A percentile compares a stretch with the other conserved stretches of the same genome.
Evolutionary conservation across 805 yeast genomes (phyloP).

Genomic region (Nakazawaea populi): DNA sequence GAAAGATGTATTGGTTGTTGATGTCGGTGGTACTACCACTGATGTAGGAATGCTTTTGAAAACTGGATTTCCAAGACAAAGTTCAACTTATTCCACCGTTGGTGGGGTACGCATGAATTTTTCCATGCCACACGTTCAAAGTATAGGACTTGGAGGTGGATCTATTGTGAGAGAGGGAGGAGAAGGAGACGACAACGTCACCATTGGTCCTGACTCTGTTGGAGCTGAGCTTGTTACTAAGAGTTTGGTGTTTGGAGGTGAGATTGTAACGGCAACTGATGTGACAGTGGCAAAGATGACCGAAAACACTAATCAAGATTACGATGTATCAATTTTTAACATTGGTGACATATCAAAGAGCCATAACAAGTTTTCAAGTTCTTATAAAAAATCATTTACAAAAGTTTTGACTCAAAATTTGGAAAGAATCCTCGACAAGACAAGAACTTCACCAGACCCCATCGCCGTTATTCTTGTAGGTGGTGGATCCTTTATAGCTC

Average conservation of each 20-base stretch:
- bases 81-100: slow-evolving; percentile 34
- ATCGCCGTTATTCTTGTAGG: slow-evolving; percentile 40
- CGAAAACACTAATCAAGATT: slow-evolving; percentile 8
- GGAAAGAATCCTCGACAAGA: slow-evolving; percentile 35
- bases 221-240: slow-evolving; percentile 33
- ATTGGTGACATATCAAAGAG: slow-evolving; percentile 25
- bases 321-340: slow-evolving; percentile 7
- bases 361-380: slow-evolving; percentile 13
- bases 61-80: slow-evolving; percentile 41
- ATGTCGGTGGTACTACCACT: slow-evolving; percentile 46
- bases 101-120: slow-evolving; percentile 46
- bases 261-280: slow-evolving; percentile 32
- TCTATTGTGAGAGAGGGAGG: slow-evolving; percentile 32
- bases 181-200: slow-evolving; percentile 16
- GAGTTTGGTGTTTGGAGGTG: slow-evolving; percentile 38
- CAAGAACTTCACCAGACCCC: slow-evolving; percentile 39
- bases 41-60: slow-evolving; percentile 42
- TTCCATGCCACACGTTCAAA: slow-evolving; percentile 45
- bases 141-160: slow-evolving; percentile 47
- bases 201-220: slow-evolving; percentile 43
- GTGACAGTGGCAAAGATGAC: slow-evolving; percentile 22
- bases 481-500: slow-evolving; percentile 45
- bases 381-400: slow-evolving; percentile 10
- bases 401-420: slow-evolving; percentile 22
- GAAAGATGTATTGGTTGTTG: slow-evolving; percentile 31